phyloP scores from a whole-genome alignment of 2,329 filamentous ascomycete species.

The Lecanicillium sp. region DNA sequence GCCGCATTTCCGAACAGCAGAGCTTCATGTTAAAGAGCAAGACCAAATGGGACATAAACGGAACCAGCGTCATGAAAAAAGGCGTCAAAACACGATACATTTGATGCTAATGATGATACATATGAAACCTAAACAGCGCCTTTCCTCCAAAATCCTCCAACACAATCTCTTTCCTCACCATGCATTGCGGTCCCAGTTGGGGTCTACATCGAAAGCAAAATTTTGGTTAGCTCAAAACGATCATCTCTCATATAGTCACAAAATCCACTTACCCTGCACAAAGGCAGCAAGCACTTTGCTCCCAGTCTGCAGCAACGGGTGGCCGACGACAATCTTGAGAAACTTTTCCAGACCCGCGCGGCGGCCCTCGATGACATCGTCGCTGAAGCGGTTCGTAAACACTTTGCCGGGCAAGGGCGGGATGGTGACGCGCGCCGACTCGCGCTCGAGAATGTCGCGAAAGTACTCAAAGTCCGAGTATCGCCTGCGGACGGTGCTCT shows the following conservation, averaged over 20 bases:
- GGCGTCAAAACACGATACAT: too few species aligned
- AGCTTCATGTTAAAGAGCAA: too few species aligned
- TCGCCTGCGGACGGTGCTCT: slow-evolving; percentile 79
- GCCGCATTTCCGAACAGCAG: too few species aligned
- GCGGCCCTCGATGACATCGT: slow-evolving; percentile 95
- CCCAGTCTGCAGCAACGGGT: slow-evolving; percentile 92
- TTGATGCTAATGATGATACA: background rate
- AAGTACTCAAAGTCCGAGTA: slow-evolving; percentile 99
- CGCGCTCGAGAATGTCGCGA: slow-evolving; percentile 93
- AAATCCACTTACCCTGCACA: slow-evolving; percentile 66
- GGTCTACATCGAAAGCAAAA: slow-evolving; percentile 41
- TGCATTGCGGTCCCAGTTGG: slow-evolving; percentile 85
- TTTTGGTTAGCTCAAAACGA: slow-evolving; percentile 9
- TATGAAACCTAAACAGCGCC: background rate
- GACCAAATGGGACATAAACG: background rate
- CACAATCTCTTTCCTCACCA: slow-evolving; percentile 52
- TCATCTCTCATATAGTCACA: background rate
- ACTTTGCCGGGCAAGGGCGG: slow-evolving; percentile 94
- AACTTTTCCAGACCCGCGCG: slow-evolving; percentile 90
- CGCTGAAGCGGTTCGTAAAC: slow-evolving; percentile 94
- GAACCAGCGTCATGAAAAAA: too few species aligned
- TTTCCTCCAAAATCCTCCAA: background rate
- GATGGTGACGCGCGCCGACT: slow-evolving; percentile 89
- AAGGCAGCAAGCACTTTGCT: slow-evolving; percentile 95
- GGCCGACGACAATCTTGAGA: slow-evolving; percentile 92